Conservation (phyloP, 768 basidiomycete species). For the Pleurotus sapidus region DNA sequence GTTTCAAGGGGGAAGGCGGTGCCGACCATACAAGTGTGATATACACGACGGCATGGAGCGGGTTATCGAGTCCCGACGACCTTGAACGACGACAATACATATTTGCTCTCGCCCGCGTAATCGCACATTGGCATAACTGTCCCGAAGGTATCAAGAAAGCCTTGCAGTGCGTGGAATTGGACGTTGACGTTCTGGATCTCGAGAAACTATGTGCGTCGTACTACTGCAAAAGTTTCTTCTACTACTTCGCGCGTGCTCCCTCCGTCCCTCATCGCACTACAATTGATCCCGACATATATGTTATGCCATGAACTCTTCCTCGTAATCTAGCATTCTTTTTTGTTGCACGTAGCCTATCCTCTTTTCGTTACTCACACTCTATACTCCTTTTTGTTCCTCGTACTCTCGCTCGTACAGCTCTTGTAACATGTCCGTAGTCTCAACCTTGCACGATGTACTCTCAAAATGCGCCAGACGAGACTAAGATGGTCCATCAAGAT, state of each 20-base stretch:
- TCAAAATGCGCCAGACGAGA: too few relatives aligned
- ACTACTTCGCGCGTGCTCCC: neutral
- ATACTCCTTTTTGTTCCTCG: too few relatives aligned
- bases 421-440: too few relatives aligned
- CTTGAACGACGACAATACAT: neutral
- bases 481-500: too few relatives aligned
- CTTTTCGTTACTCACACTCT: too few relatives aligned
- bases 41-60: neutral
- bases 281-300: too few relatives aligned
- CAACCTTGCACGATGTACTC: too few relatives aligned
- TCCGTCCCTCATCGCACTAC: neutral
- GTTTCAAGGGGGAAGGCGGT: neutral
- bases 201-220: neutral
- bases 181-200: neutral
- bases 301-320: too few relatives aligned
- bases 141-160: neutral
- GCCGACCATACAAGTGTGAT: neutral
- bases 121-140: neutral
- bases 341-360: too few relatives aligned
- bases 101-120: neutral
- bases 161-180: neutral
- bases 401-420: too few relatives aligned
- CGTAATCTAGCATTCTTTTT: too few relatives aligned
- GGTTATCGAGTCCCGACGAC: neutral
- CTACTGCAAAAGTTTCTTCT: neutral